Evolutionary conservation across 225 moss, liverwort and hornwort species (phyloP), one percentile per base, ranked within the genome.

Genomic region (Anthoceros angustus): DNA sequence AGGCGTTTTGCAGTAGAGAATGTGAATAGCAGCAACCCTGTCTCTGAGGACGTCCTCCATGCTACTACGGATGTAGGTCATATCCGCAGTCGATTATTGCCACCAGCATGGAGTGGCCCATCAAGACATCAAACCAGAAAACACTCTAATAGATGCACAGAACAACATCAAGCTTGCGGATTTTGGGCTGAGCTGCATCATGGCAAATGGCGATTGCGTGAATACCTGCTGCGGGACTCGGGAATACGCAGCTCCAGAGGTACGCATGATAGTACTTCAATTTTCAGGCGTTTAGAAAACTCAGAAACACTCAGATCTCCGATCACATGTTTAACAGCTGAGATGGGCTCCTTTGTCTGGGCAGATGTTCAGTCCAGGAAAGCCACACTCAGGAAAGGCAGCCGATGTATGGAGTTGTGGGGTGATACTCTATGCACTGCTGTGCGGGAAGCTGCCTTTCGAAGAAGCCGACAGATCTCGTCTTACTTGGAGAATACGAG

Each of bases 351-450:
- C 55, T 55, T 55, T 67, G 25, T 67, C 43, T n/a, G 16, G 39
- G 20, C 43, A 78, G 73, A 76, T 81, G 77, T 81, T 84, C 46
- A 78, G 78, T 63, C 77, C 81, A 42, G 79, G 84, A 65, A 82
- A 79, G 65, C 73, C 78, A 4, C 81, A 84, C 23, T 76, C 81
- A 38, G 84, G 84, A 38, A 81, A 76, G 15, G 84, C 81, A 66
- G 84, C 81, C 71, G 84, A 84, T 41, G 84, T 84, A 23, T 84
- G 84, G 84, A 84, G 84, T 45, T 84, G 82, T 68, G 84, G 84
- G 43, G 84, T 84, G 49, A 84, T 84, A 67, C 39, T 84, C 9
- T 84, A 84, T 77, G 82, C 81, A 43, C 71, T 84, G 4, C 74
- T 84, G 50, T 84, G 84, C 70, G 81, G 81, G 50, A 77, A 79